Conservation (phyloP, 441 rosid genomes). For the Pelargonium cotyledonis region DNA sequence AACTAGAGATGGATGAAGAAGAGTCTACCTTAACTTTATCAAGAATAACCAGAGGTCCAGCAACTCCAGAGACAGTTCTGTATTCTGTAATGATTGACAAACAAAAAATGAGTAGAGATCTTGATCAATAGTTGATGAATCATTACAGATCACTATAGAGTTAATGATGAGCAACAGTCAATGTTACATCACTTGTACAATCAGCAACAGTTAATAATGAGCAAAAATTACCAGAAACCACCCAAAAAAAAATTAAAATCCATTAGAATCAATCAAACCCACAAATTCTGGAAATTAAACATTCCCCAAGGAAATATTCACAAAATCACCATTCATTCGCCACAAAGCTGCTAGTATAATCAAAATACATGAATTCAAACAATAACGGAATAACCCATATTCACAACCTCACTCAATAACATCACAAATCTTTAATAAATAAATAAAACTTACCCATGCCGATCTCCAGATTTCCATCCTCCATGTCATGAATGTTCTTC, state of each 20-base stretch:
- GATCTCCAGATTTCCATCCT: conserved; percentile 7
- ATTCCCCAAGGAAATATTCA: not conserved
- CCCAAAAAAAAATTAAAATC: not conserved
- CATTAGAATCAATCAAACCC: not conserved
- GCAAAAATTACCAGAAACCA: not conserved
- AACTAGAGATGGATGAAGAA: not conserved
- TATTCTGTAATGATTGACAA: not conserved
- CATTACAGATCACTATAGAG: not conserved
- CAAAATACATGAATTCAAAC: not conserved
- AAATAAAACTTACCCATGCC: conserved; percentile 2
- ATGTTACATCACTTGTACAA: not conserved
- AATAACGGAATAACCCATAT: not conserved
- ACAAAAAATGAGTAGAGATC: not conserved
- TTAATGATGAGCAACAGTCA: not conserved
- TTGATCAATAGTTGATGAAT: not conserved
- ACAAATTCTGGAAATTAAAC: not conserved
- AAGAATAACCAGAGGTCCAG: not conserved
- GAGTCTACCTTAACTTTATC: not conserved
- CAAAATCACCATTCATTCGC: not conserved
- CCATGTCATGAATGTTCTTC: not conserved
- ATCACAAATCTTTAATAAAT: not conserved
- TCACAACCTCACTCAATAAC: not conserved
- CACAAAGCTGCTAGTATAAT: not conserved
- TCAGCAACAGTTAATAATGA: not conserved
- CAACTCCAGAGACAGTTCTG: conserved; percentile 4